Percentiles rank a stretch among this genome's conserved stretches.
phyloP scores from a whole-genome alignment of 2,329 filamentous ascomycete genomes.

The Aspergillus pseudotamarii region DNA sequence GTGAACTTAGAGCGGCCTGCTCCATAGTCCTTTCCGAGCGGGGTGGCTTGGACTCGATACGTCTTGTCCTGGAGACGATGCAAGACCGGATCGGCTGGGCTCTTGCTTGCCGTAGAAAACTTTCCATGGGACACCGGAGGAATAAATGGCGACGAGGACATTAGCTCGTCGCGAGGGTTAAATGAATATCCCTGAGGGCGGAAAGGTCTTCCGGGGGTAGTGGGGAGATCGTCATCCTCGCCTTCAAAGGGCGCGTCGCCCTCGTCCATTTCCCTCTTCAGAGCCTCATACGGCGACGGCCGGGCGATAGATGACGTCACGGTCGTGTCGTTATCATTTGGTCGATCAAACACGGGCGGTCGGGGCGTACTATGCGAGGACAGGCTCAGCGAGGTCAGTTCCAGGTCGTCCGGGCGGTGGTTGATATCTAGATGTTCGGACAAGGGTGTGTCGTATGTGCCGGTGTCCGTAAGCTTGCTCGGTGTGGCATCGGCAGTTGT shows the following conservation, averaged over 20 bases:
- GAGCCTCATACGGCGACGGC: constrained; percentile 73
- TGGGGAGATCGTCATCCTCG: constrained; percentile 39
- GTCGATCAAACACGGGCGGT: constrained; percentile 34
- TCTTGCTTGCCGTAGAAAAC: constrained; percentile 43
- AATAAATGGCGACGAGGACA: constrained; percentile 57
- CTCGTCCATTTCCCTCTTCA: constrained; percentile 31
- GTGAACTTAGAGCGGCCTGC: constrained; percentile 35
- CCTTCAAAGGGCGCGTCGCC: constrained; percentile 40
- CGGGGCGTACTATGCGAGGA: constrained; percentile 53
- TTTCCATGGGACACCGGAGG: constrained; percentile 51
- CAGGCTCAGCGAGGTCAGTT: constrained; percentile 46
- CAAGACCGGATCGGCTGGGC: constrained; percentile 70
- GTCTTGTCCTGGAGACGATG: constrained; percentile 95
- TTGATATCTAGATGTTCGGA: constrained; percentile 33
- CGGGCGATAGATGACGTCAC: constrained; percentile 55
- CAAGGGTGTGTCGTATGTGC: constrained; percentile 45
- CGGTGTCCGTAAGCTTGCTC: constrained; percentile 39
- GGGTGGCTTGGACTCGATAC: constrained; percentile 90
- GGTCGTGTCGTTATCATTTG: constrained; percentile 40
- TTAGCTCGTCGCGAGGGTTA: constrained; percentile 63
- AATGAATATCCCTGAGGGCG: constrained; percentile 21
- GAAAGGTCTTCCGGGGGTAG: constrained; percentile 37
- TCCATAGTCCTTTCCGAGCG: constrained; percentile 61
- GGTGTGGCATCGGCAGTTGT: constrained; percentile 55
- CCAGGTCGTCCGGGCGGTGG: constrained; percentile 48